phyloP scores from a whole-genome alignment of 306 rosid genomes.

The Arachis hypogaea region DNA sequence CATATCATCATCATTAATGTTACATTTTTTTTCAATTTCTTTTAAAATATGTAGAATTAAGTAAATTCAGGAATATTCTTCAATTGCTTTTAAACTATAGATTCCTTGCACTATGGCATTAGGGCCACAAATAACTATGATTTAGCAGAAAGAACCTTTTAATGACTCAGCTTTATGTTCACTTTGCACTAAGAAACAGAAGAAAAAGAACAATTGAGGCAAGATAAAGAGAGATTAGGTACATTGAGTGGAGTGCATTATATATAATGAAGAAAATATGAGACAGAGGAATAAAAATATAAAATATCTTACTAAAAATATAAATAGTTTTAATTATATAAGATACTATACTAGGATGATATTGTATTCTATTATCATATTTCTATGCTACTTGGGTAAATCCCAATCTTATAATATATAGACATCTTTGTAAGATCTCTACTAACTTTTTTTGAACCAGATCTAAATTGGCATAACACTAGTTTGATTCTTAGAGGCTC shows the following conservation, averaged over 20 bases:
- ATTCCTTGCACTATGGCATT: not conserved
- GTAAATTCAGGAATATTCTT: conserved; percentile 5
- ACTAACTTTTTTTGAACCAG: conserved; percentile 34
- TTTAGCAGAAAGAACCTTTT: conserved; percentile 39
- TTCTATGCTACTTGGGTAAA: conserved; percentile 18
- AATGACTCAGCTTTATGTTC: conserved; percentile 31
- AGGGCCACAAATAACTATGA: conserved; percentile 43
- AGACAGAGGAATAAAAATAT: conserved; percentile 1
- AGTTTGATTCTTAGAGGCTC: conserved; percentile 42
- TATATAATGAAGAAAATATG: conserved; percentile 11
- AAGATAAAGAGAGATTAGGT: conserved; percentile 14
- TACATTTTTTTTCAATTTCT: not conserved
- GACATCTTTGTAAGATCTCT: conserved; percentile 36
- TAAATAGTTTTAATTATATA: not conserved
- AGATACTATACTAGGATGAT: conserved; percentile 26
- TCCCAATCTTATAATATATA: conserved; percentile 33
- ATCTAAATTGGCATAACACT: conserved; percentile 64
- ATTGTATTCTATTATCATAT: conserved; percentile 8
- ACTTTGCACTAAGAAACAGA: conserved; percentile 32
- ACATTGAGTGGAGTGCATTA: conserved; percentile 14
- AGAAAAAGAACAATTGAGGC: conserved; percentile 6
- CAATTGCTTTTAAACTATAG: conserved; percentile 33
- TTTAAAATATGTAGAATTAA: conserved; percentile 15
- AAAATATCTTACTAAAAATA: conserved; percentile 1
- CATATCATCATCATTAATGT: not conserved